These are phyloP conservation scores for Platanthera zijinensis DNA, from an alignment of 106 monocot genomes.

Conservation along the genomic window DNA sequence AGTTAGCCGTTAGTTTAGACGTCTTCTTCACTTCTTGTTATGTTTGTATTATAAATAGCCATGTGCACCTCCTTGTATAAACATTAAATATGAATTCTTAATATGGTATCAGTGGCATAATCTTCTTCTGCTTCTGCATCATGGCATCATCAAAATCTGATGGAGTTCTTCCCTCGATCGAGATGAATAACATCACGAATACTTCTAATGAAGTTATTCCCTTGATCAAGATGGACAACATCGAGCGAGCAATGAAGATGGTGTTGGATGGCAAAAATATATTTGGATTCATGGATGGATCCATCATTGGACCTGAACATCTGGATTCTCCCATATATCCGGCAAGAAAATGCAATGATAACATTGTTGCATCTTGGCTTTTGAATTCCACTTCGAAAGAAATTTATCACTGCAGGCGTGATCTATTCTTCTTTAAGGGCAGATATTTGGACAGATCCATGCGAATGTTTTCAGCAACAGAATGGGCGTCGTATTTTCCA, in stretches of 20 bases:
- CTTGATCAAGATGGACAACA: too few relatives aligned
- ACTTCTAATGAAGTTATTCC: too few relatives aligned
- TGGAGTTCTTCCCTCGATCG: too few relatives aligned
- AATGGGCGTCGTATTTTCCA: background rate
- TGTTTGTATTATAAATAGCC: too few relatives aligned
- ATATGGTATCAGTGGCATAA: too few relatives aligned
- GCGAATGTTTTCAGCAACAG: background rate
- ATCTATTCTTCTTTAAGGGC: background rate
- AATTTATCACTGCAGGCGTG: background rate
- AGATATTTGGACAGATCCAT: background rate
- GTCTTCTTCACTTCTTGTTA: too few relatives aligned
- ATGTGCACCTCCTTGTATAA: too few relatives aligned
- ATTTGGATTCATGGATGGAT: background rate
- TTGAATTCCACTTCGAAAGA: background rate
- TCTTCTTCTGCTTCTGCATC: too few relatives aligned
- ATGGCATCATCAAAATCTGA: too few relatives aligned
- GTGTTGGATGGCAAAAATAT: background rate
- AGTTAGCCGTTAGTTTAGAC: too few relatives aligned
- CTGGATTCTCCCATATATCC: background rate
- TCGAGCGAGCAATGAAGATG: background rate
- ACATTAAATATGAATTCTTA: too few relatives aligned
- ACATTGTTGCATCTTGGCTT: background rate
- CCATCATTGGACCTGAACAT: background rate
- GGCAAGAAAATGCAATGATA: background rate
- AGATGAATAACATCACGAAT: too few relatives aligned